phyloP scores from a whole-genome alignment of 192 early-diverging fungal genomes.

The Linnemannia schmuckeri region DNA sequence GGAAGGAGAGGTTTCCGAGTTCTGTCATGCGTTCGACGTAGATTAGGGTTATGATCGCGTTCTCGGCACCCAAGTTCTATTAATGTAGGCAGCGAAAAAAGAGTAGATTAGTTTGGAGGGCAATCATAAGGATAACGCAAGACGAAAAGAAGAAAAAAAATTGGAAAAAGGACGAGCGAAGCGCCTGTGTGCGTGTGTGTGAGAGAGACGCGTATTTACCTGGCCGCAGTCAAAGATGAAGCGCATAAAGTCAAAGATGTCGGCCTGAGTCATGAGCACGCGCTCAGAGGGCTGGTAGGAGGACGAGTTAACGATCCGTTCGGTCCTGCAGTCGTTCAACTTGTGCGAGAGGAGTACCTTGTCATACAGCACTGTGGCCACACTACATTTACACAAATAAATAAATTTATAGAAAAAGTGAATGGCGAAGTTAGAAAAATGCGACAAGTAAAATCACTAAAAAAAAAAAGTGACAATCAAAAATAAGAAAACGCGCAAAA shows the following conservation, averaged over 20 bases:
- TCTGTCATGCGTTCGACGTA: conserved; percentile 82
- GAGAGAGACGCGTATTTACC: conserved; percentile 6
- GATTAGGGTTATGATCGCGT: conserved; percentile 71
- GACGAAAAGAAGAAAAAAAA: not conserved
- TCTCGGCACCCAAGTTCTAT: conserved; percentile 67
- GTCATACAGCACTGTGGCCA: conserved; percentile 40
- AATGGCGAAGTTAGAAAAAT: not conserved
- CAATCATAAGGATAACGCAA: not conserved
- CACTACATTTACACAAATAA: conserved; percentile 13
- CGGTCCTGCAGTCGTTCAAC: conserved; percentile 40
- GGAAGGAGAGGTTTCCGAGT: conserved; percentile 68
- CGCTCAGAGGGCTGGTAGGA: conserved; percentile 37
- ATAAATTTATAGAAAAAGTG: not conserved
- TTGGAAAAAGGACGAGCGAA: not conserved
- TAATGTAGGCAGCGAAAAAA: not conserved
- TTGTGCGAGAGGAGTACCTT: conserved; percentile 47
- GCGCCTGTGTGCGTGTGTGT: not conserved
- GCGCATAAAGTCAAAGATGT: conserved; percentile 73
- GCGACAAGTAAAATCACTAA: no score
- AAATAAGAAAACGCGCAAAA: not conserved
- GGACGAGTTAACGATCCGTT: conserved; percentile 45
- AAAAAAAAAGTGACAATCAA: not conserved
- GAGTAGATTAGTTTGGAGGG: not conserved
- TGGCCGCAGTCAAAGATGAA: conserved; percentile 77
- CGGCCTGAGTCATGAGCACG: conserved; percentile 54